Conservation (phyloP, 2,329 filamentous ascomycete genomes). For the Fusarium metavorans region DNA sequence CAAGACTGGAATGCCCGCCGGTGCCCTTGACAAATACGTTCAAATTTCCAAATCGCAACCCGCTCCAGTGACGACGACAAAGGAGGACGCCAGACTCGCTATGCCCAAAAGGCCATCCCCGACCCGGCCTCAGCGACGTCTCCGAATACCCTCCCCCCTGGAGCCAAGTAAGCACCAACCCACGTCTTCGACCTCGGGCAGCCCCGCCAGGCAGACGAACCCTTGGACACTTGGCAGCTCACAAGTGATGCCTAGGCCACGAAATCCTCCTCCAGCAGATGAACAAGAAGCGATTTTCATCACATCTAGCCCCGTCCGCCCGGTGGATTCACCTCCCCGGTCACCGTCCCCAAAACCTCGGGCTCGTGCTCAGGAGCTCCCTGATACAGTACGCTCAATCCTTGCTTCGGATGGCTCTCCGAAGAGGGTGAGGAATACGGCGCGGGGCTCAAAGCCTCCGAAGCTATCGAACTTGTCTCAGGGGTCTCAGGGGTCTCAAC, state of each 20-base stretch:
- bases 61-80: conserved; percentile 1
- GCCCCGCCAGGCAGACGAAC: conserved; percentile 39
- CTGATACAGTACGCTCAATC: conserved; percentile 44
- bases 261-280: conserved; percentile 27
- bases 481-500: conserved; percentile 13
- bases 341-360: conserved; percentile 39
- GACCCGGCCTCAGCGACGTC: conserved; percentile 22
- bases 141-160: conserved; percentile 43
- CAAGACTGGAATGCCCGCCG: conserved; percentile 36
- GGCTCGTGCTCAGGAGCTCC: conserved; percentile 28
- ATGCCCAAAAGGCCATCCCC: conserved; percentile 13
- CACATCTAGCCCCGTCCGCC: conserved; percentile 56
- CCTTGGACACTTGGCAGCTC: conserved; percentile 58
- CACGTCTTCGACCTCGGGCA: conserved; percentile 40
- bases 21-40: conserved; percentile 57
- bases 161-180: conserved; percentile 54
- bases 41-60: conserved; percentile 52
- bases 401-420: conserved; percentile 33
- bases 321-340: conserved; percentile 46
- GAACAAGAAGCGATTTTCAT: conserved; percentile 57
- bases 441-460: background rate
- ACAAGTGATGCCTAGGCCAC: conserved; percentile 56
- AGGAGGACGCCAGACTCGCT: conserved; percentile 7
- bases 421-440: conserved; percentile 32
- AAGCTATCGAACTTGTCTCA: conserved; percentile 4